phyloP scores from a whole-genome alignment of 148 eudicot species.

The Rhododendron kiyosumense region DNA sequence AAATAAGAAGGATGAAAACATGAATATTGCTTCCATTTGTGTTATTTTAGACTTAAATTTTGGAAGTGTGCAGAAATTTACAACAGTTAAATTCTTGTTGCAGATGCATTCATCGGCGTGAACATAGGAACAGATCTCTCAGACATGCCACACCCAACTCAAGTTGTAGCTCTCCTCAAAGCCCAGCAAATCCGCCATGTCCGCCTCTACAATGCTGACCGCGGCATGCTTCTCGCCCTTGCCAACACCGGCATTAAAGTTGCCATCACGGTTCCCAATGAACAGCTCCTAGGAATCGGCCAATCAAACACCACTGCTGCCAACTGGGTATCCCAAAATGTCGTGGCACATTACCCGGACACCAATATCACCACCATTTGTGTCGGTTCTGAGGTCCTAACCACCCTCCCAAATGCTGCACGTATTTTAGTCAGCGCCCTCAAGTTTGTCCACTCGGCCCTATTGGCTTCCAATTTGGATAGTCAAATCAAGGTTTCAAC shows the following conservation, averaged over 20 bases:
- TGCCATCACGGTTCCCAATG: conserved; percentile 61
- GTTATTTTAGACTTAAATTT: not conserved
- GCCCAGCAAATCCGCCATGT: conserved; percentile 66
- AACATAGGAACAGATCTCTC: conserved; percentile 80
- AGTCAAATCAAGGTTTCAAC: conserved; percentile 70
- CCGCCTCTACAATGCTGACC: conserved; percentile 65
- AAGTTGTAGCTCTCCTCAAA: conserved; percentile 82
- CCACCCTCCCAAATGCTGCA: conserved; percentile 58
- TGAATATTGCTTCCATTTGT: not conserved
- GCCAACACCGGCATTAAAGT: conserved; percentile 77
- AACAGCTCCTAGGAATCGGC: conserved; percentile 71
- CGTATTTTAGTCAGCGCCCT: conserved; percentile 57
- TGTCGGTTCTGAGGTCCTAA: conserved; percentile 78
- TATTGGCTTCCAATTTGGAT: conserved; percentile 70
- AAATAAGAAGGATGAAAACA: not conserved
- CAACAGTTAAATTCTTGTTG: not conserved
- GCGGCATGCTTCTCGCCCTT: conserved; percentile 73
- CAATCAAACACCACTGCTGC: conserved; percentile 87
- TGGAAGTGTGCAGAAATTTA: not conserved
- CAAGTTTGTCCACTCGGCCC: conserved; percentile 64
- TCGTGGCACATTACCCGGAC: conserved; percentile 70
- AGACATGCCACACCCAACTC: conserved; percentile 89
- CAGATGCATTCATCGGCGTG: conserved; percentile 79
- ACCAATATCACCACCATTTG: conserved; percentile 80
- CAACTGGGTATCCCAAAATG: conserved; percentile 76